Evolutionary conservation across 305 asterid species (phyloP), one percentile per base, ranked within the genome.

Genomic region (Striga hermonthica): DNA sequence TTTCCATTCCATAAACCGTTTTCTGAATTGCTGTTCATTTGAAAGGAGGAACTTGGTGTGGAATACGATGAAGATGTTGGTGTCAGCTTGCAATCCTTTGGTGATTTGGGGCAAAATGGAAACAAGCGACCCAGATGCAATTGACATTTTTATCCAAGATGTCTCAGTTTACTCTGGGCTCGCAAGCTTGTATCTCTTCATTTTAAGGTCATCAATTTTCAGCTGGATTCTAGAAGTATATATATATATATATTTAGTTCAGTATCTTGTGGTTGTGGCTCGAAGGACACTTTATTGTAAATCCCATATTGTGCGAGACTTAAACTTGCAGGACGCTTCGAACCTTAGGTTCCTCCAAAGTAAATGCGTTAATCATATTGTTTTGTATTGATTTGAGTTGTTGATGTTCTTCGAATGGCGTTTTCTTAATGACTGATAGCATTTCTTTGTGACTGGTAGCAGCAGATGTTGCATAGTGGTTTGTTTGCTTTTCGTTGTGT

Each of bases 21-120:
- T 68, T 65, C 6, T 65, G 4, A 60, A 45, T 44, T 66, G 35
- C 61, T 52, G 34, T 35, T 15, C 6, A 16, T 53, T 80, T 39
- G 58, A 64, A 83, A 88, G 96, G 97, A 88, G 82, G 99, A 90
- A 70, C 99, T 93, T 49, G 97, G 96, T n/a, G 69, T 86, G 8
- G 97, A 93, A 77, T 86, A 84, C 59, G 99, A 93, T 52, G 99
- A 88, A 75, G 99, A 90, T 75, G 83, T 73, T 73, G 96, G 84
- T 34, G 86, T 82, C 52, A 83, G 82, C 81, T 86, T 93, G 82
- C 97, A 86, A 76, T 84, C 95, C 35, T 84, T 66, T 62, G 72
- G 66, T 67, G 88, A 83, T 44, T 78, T 88, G 57, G 49, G 74
- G 72, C 94, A 67, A 57, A 78, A 69, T 58, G 85, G 84, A 62